Evolutionary conservation across 225 moss, liverwort and hornwort species (phyloP), one percentile per base, ranked within the genome.

Genomic region (Ulota crispa): DNA sequence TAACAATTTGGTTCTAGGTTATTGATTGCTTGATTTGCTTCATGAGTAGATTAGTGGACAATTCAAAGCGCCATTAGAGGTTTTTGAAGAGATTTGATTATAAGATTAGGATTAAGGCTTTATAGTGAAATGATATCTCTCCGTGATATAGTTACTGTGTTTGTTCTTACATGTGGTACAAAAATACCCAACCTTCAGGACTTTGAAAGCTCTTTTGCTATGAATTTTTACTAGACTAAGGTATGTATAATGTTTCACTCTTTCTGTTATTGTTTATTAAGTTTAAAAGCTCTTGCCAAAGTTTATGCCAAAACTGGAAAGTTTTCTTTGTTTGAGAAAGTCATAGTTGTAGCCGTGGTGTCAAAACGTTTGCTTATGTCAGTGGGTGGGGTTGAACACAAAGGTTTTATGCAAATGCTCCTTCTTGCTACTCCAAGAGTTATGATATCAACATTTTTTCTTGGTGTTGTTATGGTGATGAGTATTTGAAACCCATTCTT

Each of bases 141-240:
- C n/a, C n/a, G n/a, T n/a, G n/a, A n/a, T n/a, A n/a, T n/a, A n/a
- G n/a, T n/a, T n/a, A n/a, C n/a, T n/a, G n/a, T n/a, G n/a, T n/a
- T n/a, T n/a, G n/a, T n/a, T n/a, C n/a, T n/a, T n/a, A n/a, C n/a
- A n/a, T n/a, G n/a, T n/a, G n/a, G n/a, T n/a, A n/a, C n/a, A n/a
- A n/a, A n/a, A n/a, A n/a, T n/a, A n/a, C n/a, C n/a, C n/a, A n/a
- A n/a, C n/a, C n/a, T n/a, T n/a, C n/a, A n/a, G n/a, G n/a, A n/a
- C n/a, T 94, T 94, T 70, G 94, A 94, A 78, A 94, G 94, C 75
- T 93, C 94, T 42, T 94, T 94, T 56, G 90, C 90, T 45, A 90
- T 94, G 94, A 90, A 94, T 63, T 45, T 94, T 20, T 93, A 94
- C 83, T 91, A 94, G 63, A 89, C 92, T 59, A 93, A 90, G 93